Evolutionary conservation across 768 basidiomycete species (phyloP).

Genomic region (Agaricus blazei): DNA sequence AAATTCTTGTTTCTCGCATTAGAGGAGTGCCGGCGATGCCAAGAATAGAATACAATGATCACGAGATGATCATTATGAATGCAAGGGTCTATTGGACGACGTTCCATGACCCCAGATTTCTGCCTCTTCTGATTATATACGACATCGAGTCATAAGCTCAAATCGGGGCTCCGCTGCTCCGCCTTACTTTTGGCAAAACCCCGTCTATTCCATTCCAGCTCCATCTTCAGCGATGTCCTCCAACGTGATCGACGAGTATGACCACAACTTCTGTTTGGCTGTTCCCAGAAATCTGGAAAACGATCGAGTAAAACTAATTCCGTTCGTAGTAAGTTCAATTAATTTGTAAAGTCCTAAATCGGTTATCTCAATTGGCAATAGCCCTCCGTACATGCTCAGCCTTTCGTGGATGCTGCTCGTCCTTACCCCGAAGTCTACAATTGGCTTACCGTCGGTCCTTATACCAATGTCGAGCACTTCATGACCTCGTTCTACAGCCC

Average conservation of each 20-base stretch:
- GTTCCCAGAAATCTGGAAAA: conserved; percentile 39
- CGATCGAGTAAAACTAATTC: conserved; percentile 41
- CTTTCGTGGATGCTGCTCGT: conserved; percentile 29
- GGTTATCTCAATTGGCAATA: conserved; percentile 13
- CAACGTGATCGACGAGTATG: conserved; percentile 15
- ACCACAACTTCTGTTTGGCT: conserved; percentile 48
- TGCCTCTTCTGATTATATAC: too few relatives aligned
- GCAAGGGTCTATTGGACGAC: too few relatives aligned
- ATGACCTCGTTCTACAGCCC: conserved; percentile 26
- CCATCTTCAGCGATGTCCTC: background rate
- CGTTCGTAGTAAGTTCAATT: conserved; percentile 38
- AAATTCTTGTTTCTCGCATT: too few relatives aligned
- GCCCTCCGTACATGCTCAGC: conserved; percentile 40
- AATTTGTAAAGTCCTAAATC: background rate
- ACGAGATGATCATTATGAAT: too few relatives aligned
- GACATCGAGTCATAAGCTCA: too few relatives aligned
- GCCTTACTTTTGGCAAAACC: too few relatives aligned
- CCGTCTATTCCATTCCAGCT: background rate
- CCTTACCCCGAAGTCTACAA: conserved; percentile 36
- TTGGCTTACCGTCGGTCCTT: conserved; percentile 50
- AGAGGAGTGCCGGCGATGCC: too few relatives aligned
- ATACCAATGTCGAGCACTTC: conserved; percentile 30
- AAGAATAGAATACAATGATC: too few relatives aligned
- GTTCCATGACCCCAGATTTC: too few relatives aligned
- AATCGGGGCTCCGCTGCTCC: too few relatives aligned